These are phyloP conservation scores for Bremia lactucae DNA, from an alignment of 352 stramenopile species.

Conservation along the genomic window DNA sequence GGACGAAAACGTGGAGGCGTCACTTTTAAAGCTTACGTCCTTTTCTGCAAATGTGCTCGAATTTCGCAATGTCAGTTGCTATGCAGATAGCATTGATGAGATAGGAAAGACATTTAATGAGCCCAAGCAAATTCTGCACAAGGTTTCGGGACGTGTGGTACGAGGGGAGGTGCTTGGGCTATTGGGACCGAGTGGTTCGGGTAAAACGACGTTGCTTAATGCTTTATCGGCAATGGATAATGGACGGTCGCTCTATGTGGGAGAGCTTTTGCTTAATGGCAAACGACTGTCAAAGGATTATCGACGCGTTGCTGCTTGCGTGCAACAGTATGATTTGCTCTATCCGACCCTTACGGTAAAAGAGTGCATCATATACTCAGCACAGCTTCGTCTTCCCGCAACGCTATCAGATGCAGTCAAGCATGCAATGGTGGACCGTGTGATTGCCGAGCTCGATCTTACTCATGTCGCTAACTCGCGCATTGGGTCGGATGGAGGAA, in stretches of 20 bases:
- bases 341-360: conserved; percentile 73
- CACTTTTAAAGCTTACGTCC: conserved; percentile 37
- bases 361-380: conserved; percentile 78
- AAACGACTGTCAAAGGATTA: conserved; percentile 46
- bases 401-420: conserved; percentile 42
- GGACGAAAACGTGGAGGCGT: conserved; percentile 21
- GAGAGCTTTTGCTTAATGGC: conserved; percentile 53
- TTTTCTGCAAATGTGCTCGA: conserved; percentile 34
- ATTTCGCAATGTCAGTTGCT: conserved; percentile 54
- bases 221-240: conserved; percentile 64
- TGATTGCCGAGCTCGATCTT: conserved; percentile 74
- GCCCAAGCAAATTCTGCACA: conserved; percentile 42
- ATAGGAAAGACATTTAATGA: neutral
- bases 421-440: conserved; percentile 52
- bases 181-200: conserved; percentile 64
- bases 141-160: conserved; percentile 42
- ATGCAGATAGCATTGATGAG: too few relatives aligned
- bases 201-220: conserved; percentile 80
- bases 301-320: conserved; percentile 73
- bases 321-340: conserved; percentile 81
- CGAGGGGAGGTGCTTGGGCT: conserved; percentile 59
- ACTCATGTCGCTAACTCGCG: conserved; percentile 50
- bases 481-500: conserved; percentile 31
- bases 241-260: conserved; percentile 35
- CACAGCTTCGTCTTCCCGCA: conserved; percentile 55